Conservation (phyloP, 495 filamentous ascomycete genomes). For the Cenococcum geophilum region DNA sequence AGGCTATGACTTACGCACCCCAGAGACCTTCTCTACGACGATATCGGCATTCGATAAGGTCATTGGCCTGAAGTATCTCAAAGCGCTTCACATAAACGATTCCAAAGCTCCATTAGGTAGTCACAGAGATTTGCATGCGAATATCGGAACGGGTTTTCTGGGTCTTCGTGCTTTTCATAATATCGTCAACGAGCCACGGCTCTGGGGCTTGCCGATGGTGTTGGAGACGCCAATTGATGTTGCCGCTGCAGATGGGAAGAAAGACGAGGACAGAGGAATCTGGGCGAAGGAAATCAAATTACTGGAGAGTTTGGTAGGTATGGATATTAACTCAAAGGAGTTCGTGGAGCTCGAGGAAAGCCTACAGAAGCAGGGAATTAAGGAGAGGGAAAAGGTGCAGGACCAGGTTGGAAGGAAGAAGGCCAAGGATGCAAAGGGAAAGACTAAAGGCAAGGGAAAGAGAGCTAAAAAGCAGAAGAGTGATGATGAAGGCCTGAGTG, state of each 20-base stretch:
- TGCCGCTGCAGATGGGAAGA: slow-evolving; percentile 58
- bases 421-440: slow-evolving; percentile 39
- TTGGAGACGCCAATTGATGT: slow-evolving; percentile 89
- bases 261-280: slow-evolving; percentile 57
- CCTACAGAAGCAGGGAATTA: slow-evolving; percentile 59
- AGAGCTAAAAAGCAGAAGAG: slow-evolving; percentile 8
- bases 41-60: slow-evolving; percentile 70
- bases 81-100: slow-evolving; percentile 88
- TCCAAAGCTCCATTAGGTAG: slow-evolving; percentile 78
- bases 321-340: slow-evolving; percentile 62
- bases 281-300: slow-evolving; percentile 47
- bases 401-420: slow-evolving; percentile 69
- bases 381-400: slow-evolving; percentile 66
- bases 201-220: slow-evolving; percentile 81
- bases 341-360: slow-evolving; percentile 59
- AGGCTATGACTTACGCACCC: slow-evolving; percentile 80
- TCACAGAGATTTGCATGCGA: slow-evolving; percentile 80
- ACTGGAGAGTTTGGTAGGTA: slow-evolving; percentile 79
- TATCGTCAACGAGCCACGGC: slow-evolving; percentile 73
- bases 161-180: slow-evolving; percentile 86
- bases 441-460: slow-evolving; percentile 21
- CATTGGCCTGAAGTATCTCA: slow-evolving; percentile 72
- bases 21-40: slow-evolving; percentile 64
- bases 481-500: neutral
- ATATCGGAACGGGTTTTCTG: slow-evolving; percentile 89